phyloP scores from a whole-genome alignment of 1,139 yeast genomes.

The Candida pseudoviswanathii region DNA sequence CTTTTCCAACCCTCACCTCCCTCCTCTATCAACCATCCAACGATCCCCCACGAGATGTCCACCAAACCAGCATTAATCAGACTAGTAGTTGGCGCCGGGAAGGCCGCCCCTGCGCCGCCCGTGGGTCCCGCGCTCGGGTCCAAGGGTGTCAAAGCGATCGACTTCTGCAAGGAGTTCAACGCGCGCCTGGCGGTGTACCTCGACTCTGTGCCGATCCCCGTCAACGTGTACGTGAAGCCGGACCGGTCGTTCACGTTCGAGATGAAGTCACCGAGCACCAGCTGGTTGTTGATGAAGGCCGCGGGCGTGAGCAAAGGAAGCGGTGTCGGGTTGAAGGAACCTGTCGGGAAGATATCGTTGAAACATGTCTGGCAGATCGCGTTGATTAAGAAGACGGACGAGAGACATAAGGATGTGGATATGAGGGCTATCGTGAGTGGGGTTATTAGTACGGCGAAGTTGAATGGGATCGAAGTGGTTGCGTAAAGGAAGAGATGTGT shows the following conservation, averaged over 20 bases:
- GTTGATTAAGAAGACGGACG: slow-evolving; percentile 86
- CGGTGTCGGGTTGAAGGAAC: slow-evolving; percentile 50
- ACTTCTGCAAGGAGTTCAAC: slow-evolving; percentile 96
- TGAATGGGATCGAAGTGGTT: slow-evolving; percentile 83
- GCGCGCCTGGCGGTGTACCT: slow-evolving; percentile 89
- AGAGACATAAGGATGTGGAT: slow-evolving; percentile 70
- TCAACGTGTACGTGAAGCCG: slow-evolving; percentile 81
- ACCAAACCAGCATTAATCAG: slow-evolving; percentile 65
- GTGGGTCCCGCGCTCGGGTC: slow-evolving; percentile 99
- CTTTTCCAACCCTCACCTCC: too few species aligned
- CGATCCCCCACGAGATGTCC: slow-evolving; percentile 25
- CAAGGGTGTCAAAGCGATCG: slow-evolving; percentile 97
- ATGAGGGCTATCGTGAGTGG: slow-evolving; percentile 80
- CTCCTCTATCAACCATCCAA: not conserved
- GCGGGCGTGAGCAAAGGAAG: slow-evolving; percentile 84
- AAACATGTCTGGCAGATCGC: slow-evolving; percentile 96
- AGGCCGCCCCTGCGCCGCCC: slow-evolving; percentile 99
- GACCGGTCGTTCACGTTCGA: slow-evolving; percentile 88
- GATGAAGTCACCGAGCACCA: slow-evolving; percentile 89
- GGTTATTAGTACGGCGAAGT: slow-evolving; percentile 82
- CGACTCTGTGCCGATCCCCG: slow-evolving; percentile 91
- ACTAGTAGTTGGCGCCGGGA: slow-evolving; percentile 96
- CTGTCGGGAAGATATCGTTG: slow-evolving; percentile 73
- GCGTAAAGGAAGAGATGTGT: slow-evolving; percentile 34
- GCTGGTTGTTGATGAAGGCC: slow-evolving; percentile 82